A percentile compares a stretch with the other conserved stretches of the same genome.
Conservation (phyloP, 805 yeast species). For the Lachancea sp. region DNA sequence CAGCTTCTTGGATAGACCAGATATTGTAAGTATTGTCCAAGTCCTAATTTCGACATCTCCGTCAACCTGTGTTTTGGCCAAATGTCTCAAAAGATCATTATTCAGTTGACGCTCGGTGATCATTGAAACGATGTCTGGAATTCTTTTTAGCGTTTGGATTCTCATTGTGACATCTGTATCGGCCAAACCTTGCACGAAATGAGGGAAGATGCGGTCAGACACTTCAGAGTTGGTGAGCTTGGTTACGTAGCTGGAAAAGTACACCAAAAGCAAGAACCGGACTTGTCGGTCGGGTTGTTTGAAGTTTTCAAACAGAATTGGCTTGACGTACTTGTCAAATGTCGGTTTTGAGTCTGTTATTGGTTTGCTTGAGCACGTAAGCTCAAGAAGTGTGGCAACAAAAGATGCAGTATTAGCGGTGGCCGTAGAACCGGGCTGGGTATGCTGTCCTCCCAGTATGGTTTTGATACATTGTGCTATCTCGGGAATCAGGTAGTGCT, state of each 20-base stretch:
- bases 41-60: constrained; percentile 25
- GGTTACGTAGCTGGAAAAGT: constrained; percentile 50
- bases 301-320: constrained; percentile 59
- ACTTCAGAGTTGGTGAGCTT: constrained; percentile 53
- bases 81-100: constrained; percentile 70
- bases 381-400: constrained; percentile 6
- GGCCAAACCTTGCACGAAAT: constrained; percentile 71
- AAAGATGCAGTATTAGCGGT: constrained; percentile 8
- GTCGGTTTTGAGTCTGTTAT: constrained; percentile 2
- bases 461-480: constrained; percentile 40
- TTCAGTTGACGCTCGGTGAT: constrained; percentile 76
- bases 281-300: constrained; percentile 68
- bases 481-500: constrained; percentile 65
- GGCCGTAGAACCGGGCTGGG: constrained; percentile 7
- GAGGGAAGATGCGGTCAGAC: constrained; percentile 60
- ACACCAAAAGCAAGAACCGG: constrained; percentile 61
- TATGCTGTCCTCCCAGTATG: constrained; percentile 12
- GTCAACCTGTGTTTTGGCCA: constrained; percentile 51
- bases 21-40: constrained; percentile 27
- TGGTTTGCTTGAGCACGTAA: constrained; percentile 10
- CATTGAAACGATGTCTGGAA: constrained; percentile 50
- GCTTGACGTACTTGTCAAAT: constrained; percentile 33
- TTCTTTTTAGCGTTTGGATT: constrained; percentile 62
- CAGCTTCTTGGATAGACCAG: constrained; percentile 22
- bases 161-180: constrained; percentile 80